Evolutionary conservation across 129 eudicot species (phyloP).

Genomic region (Silybum marianum): DNA sequence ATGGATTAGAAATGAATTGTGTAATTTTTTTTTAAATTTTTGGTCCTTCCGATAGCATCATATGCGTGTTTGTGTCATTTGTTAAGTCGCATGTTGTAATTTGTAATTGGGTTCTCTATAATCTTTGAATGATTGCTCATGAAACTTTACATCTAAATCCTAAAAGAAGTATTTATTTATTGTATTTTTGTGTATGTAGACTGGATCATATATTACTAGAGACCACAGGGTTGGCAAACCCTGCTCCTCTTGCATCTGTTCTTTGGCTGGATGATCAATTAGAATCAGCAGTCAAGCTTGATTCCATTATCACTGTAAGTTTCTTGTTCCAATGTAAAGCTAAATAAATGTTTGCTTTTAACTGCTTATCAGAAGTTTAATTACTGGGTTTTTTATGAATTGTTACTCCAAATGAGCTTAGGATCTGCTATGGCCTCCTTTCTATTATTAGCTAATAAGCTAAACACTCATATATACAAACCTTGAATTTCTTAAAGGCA

Average conservation of each 20-base stretch:
- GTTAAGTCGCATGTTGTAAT: background rate
- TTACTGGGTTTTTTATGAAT: background rate
- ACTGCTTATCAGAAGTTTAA: conserved; percentile 1
- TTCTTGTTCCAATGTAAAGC: background rate
- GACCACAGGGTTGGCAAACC: conserved; percentile 99
- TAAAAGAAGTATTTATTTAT: conserved; percentile 3
- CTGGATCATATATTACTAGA: conserved; percentile 94
- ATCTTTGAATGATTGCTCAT: background rate
- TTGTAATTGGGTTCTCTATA: background rate
- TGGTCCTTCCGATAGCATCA: background rate
- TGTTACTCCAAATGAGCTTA: background rate
- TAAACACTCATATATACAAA: no score
- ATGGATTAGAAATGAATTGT: background rate
- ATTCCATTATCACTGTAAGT: conserved; percentile 85
- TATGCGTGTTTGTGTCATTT: background rate
- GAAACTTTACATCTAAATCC: background rate
- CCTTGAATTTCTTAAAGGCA: no score
- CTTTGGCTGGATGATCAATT: conserved; percentile 98
- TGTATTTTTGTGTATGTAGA: conserved; percentile 38
- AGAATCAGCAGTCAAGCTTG: conserved; percentile 83
- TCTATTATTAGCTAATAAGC: no score
- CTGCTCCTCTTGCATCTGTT: conserved; percentile 97
- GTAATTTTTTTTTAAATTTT: background rate
- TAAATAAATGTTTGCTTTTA: background rate
- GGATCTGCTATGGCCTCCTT: no score